A percentile compares a stretch with the other conserved stretches of the same genome.
Evolutionary conservation across 2,329 filamentous ascomycete genomes (phyloP).

Genomic region (Paracamarosporium sp.): DNA sequence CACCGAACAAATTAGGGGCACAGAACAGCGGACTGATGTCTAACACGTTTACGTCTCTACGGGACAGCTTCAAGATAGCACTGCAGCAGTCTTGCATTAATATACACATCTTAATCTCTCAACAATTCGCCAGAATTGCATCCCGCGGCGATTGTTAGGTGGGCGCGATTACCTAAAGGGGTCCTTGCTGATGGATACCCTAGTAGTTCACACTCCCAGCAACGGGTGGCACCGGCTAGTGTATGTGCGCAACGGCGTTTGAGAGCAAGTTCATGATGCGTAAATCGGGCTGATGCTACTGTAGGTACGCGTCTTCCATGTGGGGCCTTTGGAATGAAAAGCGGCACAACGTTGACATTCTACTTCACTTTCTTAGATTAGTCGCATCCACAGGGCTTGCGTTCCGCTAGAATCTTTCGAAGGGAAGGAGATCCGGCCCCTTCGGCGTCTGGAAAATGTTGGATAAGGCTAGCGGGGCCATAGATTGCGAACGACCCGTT

Average conservation of each 20-base stretch:
- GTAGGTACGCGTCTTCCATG: slow-evolving; percentile 8
- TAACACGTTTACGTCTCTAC: not conserved
- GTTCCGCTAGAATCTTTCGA: not conserved
- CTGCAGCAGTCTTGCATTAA: not conserved
- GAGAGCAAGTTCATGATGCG: not conserved
- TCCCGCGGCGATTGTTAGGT: not conserved
- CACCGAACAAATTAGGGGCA: too few relatives aligned
- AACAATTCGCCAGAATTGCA: not conserved
- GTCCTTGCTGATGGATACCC: not conserved
- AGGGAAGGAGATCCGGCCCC: slow-evolving; percentile 2
- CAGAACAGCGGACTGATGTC: not conserved
- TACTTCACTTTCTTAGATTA: slow-evolving; percentile 1
- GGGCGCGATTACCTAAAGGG: not conserved
- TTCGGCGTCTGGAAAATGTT: slow-evolving; percentile 16
- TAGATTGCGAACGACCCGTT: slow-evolving; percentile 22
- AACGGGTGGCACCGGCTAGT: slow-evolving; percentile 5
- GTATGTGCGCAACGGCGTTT: slow-evolving; percentile 2
- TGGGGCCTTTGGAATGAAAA: slow-evolving; percentile 6
- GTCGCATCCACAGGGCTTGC: not conserved
- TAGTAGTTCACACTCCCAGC: slow-evolving; percentile 2
- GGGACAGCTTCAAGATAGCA: not conserved
- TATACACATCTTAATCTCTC: not conserved
- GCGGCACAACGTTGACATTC: not conserved
- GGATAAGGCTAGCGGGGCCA: slow-evolving; percentile 14
- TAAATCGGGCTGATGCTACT: slow-evolving; percentile 8